Evolutionary conservation across 1,284 basidiomycete species (phyloP), one percentile per base, ranked within the genome.

Genomic region (Leucoagaricus sp.): DNA sequence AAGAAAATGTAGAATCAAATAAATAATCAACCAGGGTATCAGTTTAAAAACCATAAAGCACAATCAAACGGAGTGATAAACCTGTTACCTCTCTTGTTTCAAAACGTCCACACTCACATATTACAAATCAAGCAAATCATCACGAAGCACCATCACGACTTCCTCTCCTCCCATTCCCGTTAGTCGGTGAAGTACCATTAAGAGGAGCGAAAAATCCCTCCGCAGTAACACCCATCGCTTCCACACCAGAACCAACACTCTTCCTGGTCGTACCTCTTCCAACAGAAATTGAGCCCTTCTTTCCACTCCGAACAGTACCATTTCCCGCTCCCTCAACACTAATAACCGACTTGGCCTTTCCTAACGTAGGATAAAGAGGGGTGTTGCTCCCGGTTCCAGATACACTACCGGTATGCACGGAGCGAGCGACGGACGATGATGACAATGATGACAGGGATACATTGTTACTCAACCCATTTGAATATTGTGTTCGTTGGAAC

Each of bases 121-220:
- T n/a, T 15, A 38, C 4, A 38, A 38, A 38, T 38, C 31, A 7
- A 33, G 13, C 13, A n/a, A 4, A 6, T 58, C 31, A 60, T 62
- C 28, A 58, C 53, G 29, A 54, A 57, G n/a, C 54, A 49, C 52
- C 29, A 40, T 38, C 41, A 38, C 38, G 29, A 26, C 23, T n/a
- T 19, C 41, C 41, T 36, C 55, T 31, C 34, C 34, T 41, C 21
- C 34, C 17, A 52, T 49, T 42, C 25, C 31, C 17, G 45, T 47
- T 29, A 23, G 40, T 13, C 13, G 71, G 68, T 7, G 70, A 70
- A 2, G 67, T 69, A 40, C 69, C 65, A 29, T 66, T 65, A 1
- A 86, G 84, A 1, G 86, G 75, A n/a, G 77, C 73, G 67, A 91
- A 91, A 66, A 91, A 91, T 0, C 89, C 89, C 31, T 76, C 79